Evolutionary conservation across 2,329 filamentous ascomycete species (phyloP).

Genomic region (Fusarium setosum): DNA sequence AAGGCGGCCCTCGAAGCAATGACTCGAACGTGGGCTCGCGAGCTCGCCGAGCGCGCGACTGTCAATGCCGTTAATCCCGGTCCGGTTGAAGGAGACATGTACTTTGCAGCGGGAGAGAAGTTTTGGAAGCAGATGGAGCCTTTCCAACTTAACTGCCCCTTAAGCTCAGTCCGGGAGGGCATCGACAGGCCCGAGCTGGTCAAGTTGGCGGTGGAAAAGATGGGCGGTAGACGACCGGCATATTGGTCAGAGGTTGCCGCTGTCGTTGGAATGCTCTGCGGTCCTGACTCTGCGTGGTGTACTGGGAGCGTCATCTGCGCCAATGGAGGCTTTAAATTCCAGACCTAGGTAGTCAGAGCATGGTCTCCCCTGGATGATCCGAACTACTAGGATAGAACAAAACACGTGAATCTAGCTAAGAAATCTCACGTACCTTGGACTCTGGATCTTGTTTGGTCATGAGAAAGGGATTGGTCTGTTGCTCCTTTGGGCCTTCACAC

Average conservation of each 20-base stretch:
- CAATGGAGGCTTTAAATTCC: constrained; percentile 9
- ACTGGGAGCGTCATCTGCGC: constrained; percentile 29
- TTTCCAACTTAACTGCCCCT: constrained; percentile 10
- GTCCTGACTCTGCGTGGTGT: constrained; percentile 26
- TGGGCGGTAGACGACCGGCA: constrained; percentile 31
- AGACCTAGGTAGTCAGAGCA: too few species aligned
- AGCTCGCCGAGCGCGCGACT: constrained; percentile 60
- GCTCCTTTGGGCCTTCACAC: too few species aligned
- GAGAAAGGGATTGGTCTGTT: too few species aligned
- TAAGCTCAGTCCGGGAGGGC: constrained; percentile 2
- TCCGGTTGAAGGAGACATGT: constrained; percentile 60
- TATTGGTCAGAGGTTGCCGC: constrained; percentile 34
- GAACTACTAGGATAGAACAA: too few species aligned
- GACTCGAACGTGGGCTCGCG: constrained; percentile 62
- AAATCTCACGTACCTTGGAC: too few species aligned
- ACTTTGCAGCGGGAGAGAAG: constrained; percentile 33
- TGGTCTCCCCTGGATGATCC: too few species aligned
- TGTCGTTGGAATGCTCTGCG: background rate
- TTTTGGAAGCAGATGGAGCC: constrained; percentile 21
- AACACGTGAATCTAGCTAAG: too few species aligned
- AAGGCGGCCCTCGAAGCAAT: constrained; percentile 65
- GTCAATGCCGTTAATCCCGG: constrained; percentile 65
- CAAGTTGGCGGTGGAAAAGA: constrained; percentile 25
- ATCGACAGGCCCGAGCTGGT: constrained; percentile 24
- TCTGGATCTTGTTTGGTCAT: too few species aligned